These are phyloP conservation scores for Coprinopsis cinerea DNA, from an alignment of 768 basidiomycete genomes.

Conservation along the genomic window DNA sequence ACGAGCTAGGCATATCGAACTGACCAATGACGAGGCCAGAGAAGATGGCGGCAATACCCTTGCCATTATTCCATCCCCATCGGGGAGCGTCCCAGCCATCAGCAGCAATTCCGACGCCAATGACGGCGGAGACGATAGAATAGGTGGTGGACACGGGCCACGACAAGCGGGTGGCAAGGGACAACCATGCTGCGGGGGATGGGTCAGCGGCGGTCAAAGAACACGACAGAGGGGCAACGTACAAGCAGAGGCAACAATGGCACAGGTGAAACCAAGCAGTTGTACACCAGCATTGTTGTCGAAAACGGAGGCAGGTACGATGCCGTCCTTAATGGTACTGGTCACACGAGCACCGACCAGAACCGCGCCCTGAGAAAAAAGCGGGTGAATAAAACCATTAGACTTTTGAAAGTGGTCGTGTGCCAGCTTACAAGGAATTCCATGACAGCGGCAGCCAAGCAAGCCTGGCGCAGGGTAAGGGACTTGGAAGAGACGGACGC, in stretches of 20 bases:
- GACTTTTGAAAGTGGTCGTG: no score
- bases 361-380: slow-evolving; percentile 16
- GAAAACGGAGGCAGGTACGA: slow-evolving; percentile 20
- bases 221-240: not conserved
- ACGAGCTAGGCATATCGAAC: not conserved
- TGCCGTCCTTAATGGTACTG: slow-evolving; percentile 24
- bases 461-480: slow-evolving; percentile 20
- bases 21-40: slow-evolving; percentile 20
- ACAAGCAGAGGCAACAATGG: slow-evolving; percentile 19
- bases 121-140: slow-evolving; percentile 20
- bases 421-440: slow-evolving; percentile 17
- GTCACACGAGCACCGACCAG: slow-evolving; percentile 24
- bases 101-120: slow-evolving; percentile 22
- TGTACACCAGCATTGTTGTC: slow-evolving; percentile 23
- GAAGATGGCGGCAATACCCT: slow-evolving; percentile 24
- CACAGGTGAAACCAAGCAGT: slow-evolving; percentile 23
- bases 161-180: slow-evolving; percentile 20
- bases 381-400: no score
- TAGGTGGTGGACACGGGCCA: slow-evolving; percentile 26
- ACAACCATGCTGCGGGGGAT: slow-evolving; percentile 16
- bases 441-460: slow-evolving; percentile 20
- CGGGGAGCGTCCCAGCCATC: slow-evolving; percentile 19
- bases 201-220: not conserved
- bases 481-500: slow-evolving; percentile 23
- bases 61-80: slow-evolving; percentile 24